Evolutionary conservation across 352 stramenopile species (phyloP).

Genomic region (Aphanomyces astaci): DNA sequence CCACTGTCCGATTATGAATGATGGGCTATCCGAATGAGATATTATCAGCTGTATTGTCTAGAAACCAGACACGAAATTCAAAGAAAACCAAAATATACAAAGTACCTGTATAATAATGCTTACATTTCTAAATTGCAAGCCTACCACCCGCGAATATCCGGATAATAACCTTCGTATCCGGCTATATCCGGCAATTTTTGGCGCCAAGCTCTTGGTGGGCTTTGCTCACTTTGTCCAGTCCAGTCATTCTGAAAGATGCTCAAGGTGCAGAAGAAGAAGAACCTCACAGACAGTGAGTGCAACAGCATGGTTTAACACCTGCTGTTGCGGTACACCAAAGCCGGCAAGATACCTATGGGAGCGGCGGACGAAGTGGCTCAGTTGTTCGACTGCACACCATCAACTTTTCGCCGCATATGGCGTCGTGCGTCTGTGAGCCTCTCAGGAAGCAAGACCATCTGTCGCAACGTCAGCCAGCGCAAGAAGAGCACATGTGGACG

Average conservation of each 20-base stretch:
- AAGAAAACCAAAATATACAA: too few species aligned
- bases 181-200: constrained; percentile 6
- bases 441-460: background rate
- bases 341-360: background rate
- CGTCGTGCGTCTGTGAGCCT: background rate
- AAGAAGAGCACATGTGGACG: background rate
- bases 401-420: background rate
- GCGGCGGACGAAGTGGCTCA: background rate
- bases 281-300: background rate
- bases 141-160: background rate
- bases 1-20: too few species aligned
- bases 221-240: background rate
- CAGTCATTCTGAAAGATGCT: background rate
- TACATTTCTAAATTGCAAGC: too few species aligned
- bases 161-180: constrained; percentile 1
- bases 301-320: background rate
- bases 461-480: background rate
- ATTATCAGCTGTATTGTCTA: too few species aligned
- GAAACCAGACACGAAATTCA: too few species aligned
- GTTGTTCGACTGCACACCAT: background rate
- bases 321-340: background rate
- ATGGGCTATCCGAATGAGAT: too few species aligned
- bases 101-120: too few species aligned
- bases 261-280: background rate
- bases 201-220: background rate